Evolutionary conservation across 805 yeast species (phyloP).

Genomic region (Pachysolen tannophilus): DNA sequence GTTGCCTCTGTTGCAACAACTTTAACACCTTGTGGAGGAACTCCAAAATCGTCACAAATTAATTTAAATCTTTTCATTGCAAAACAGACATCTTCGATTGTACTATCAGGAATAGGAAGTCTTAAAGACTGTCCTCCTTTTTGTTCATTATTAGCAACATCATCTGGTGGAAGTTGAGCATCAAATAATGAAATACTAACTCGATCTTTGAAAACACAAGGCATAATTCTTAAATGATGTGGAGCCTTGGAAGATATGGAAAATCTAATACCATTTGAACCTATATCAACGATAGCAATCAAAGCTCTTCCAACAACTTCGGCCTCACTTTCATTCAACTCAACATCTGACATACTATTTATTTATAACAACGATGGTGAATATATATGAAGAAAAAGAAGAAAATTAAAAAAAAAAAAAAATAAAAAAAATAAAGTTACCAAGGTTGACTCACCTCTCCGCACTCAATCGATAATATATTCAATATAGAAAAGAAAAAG

Average conservation of each 20-base stretch:
- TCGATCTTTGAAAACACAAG: constrained; percentile 70
- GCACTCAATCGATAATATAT: no score
- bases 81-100: constrained; percentile 48
- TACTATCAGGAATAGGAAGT: constrained; percentile 49
- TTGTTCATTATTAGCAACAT: constrained; percentile 20
- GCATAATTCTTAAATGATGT: constrained; percentile 68
- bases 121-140: constrained; percentile 20
- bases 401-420: not conserved
- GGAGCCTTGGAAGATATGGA: constrained; percentile 63
- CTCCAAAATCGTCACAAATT: constrained; percentile 71
- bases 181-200: constrained; percentile 64
- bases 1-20: constrained; percentile 74
- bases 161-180: constrained; percentile 33
- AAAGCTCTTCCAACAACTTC: constrained; percentile 50
- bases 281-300: constrained; percentile 67
- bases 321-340: constrained; percentile 44
- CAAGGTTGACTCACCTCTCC: no score
- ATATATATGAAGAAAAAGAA: not conserved
- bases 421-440: no score
- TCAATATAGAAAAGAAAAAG: no score
- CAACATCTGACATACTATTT: constrained; percentile 12
- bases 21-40: constrained; percentile 46
- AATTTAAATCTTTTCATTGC: constrained; percentile 62
- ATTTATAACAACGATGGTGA: not conserved
- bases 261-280: constrained; percentile 68